These are phyloP conservation scores for Fusarium sp. DNA, from an alignment of 2,329 filamentous ascomycete genomes.

Conservation along the genomic window DNA sequence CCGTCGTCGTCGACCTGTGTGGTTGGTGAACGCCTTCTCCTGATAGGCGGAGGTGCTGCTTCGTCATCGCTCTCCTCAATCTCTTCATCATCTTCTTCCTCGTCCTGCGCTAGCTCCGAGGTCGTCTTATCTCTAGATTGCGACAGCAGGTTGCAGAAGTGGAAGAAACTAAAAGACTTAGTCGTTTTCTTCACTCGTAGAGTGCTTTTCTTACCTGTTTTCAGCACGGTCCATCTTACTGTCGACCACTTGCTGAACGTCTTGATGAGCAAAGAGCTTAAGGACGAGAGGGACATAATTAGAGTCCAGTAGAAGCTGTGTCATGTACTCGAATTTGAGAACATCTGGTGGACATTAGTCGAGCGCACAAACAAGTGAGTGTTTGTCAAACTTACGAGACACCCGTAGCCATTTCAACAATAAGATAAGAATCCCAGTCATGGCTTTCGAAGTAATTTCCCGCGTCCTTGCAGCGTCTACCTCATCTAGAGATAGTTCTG, in stretches of 20 bases:
- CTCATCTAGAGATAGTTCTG: constrained; percentile 76
- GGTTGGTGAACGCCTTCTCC: constrained; percentile 65
- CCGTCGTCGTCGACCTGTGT: constrained; percentile 51
- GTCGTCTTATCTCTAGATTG: constrained; percentile 57
- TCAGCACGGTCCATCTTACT: constrained; percentile 86
- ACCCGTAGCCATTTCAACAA: constrained; percentile 96
- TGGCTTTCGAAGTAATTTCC: constrained; percentile 91
- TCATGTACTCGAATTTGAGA: constrained; percentile 95
- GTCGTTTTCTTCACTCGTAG: not conserved
- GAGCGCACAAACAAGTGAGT: not conserved
- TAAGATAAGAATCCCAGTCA: constrained; percentile 89
- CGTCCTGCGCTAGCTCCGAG: constrained; percentile 54
- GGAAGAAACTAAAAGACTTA: constrained; percentile 77
- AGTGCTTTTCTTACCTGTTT: constrained; percentile 70
- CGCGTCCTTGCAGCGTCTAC: constrained; percentile 83
- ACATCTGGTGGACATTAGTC: constrained; percentile 71
- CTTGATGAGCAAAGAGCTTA: constrained; percentile 94
- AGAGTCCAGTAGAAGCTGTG: constrained; percentile 91
- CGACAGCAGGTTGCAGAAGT: constrained; percentile 83
- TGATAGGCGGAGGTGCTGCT: constrained; percentile 86
- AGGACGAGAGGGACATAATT: constrained; percentile 94
- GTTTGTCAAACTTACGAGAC: constrained; percentile 76
- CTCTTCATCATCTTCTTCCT: constrained; percentile 52
- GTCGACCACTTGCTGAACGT: constrained; percentile 90
- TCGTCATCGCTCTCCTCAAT: constrained; percentile 76